A percentile compares a stretch with the other conserved stretches of the same genome.
phyloP scores from a whole-genome alignment of 257 asterid species.

The Orobanche coerulescens region DNA sequence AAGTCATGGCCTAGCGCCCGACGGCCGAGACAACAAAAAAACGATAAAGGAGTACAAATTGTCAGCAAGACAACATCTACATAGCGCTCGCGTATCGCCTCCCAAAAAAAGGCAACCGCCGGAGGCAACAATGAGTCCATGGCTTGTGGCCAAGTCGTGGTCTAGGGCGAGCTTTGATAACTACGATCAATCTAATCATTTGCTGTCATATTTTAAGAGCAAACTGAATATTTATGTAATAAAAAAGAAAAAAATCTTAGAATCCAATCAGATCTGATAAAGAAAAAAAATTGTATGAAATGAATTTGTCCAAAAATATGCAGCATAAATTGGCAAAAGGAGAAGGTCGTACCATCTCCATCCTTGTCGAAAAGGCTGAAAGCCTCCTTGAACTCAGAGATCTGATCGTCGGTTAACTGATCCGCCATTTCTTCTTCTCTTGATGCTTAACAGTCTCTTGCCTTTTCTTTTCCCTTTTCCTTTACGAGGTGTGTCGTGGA shows the following conservation, averaged over 20 bases:
- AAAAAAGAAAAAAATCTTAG: background rate
- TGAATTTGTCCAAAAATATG: background rate
- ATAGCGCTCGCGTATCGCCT: too few relatives aligned
- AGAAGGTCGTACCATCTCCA: constrained; percentile 41
- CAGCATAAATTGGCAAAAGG: background rate
- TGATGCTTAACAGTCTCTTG: background rate
- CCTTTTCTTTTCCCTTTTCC: background rate
- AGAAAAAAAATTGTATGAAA: background rate
- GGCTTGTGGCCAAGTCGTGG: too few relatives aligned
- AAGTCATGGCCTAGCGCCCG: too few relatives aligned
- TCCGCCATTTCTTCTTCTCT: constrained; percentile 38
- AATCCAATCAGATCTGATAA: constrained; percentile 27
- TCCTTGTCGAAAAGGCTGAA: constrained; percentile 61
- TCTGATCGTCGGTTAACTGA: constrained; percentile 50
- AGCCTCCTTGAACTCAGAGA: constrained; percentile 56
- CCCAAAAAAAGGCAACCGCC: too few relatives aligned
- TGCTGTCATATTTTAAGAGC: background rate
- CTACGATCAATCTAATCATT: constrained; percentile 6
- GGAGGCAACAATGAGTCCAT: too few relatives aligned
- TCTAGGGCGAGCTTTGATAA: too few relatives aligned
- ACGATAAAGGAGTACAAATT: too few relatives aligned
- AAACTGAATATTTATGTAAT: background rate
- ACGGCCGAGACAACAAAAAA: too few relatives aligned
- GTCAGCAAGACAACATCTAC: too few relatives aligned
- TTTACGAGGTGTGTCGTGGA: background rate